Evolutionary conservation across 1,139 yeast genomes (phyloP), one percentile per base, ranked within the genome.

Genomic region (Taiozyma sp.): DNA sequence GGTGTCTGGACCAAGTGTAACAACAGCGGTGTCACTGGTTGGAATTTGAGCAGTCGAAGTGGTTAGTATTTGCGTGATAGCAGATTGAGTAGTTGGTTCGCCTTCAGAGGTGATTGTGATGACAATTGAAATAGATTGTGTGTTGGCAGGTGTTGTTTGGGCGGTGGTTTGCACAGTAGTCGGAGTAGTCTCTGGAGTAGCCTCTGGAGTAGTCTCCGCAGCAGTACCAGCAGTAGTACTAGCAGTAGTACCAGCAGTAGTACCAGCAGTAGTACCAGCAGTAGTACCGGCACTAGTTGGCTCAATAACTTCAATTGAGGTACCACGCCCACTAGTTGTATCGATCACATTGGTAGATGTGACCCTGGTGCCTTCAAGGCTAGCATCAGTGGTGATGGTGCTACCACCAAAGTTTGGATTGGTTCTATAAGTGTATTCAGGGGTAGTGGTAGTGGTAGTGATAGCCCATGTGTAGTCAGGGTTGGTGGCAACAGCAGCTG

Each of bases 331-430:
- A n/a, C 42, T 41, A 27, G 49, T 45, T 10, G 54, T 50, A 4
- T 52, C 28, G 22, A 51, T 36, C 28, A 48, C 41, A 1, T 51
- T 45, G 1, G 59, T 59, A 43, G 54, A 45, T 8, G 61, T 57
- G 46, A 52, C 53, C 45, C 50, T 38, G 4, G 61, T 59, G 12
- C 62, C 61, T 22, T 43, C 46, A 14, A 58, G 50, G 3, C 54
- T 50, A 2, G 39, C 49, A 2, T 56, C 42, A 4, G 60, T 58
- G 30, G 63, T 59, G 50, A 58, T 48, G 4, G 48, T 46, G 7
- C 57, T 54, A 38, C 52, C 51, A n/a, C 50, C 52, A 46, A 59
- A 58, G 48, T 57, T 36, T 2, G 61, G 48, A 41, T 59, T 59
- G 8, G 54, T 48, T 39, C 63, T 53, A 27, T 29, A 45, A 23